These are phyloP conservation scores for Hansenula lynferdii DNA, from an alignment of 1,139 yeast species.

Conservation along the genomic window DNA sequence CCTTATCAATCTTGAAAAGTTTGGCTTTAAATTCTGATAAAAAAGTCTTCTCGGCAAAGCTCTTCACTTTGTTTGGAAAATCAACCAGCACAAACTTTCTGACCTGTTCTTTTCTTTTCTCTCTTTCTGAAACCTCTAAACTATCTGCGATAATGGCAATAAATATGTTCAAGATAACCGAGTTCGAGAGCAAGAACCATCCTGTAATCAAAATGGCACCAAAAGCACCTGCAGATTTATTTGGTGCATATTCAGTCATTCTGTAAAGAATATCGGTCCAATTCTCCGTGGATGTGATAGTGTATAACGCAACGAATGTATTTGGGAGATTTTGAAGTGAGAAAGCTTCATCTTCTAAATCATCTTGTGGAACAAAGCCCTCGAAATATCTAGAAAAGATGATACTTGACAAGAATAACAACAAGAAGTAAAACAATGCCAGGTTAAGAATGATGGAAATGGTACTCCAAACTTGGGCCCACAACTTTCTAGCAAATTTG, in stretches of 20 bases:
- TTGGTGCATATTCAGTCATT: conserved; percentile 49
- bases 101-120: conserved; percentile 71
- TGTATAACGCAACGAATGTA: conserved; percentile 69
- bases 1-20: conserved; percentile 17
- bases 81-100: conserved; percentile 62
- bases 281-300: conserved; percentile 85
- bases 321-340: conserved; percentile 70
- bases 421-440: conserved; percentile 66
- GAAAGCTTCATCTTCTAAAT: conserved; percentile 44
- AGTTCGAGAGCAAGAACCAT: conserved; percentile 86
- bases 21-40: conserved; percentile 25
- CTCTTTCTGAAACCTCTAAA: conserved; percentile 68
- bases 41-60: conserved; percentile 27
- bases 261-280: conserved; percentile 74
- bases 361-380: conserved; percentile 55
- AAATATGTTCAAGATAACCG: conserved; percentile 79
- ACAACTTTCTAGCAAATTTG: conserved; percentile 55
- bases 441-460: conserved; percentile 63
- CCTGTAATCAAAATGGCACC: conserved; percentile 61
- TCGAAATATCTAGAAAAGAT: conserved; percentile 69
- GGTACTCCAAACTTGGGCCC: conserved; percentile 71
- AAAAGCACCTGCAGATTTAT: conserved; percentile 45
- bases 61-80: conserved; percentile 31
- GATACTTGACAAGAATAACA: conserved; percentile 58
- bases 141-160: conserved; percentile 89